phyloP scores from a whole-genome alignment of 1,284 basidiomycete species.

The Tylopilus orsonianus region DNA sequence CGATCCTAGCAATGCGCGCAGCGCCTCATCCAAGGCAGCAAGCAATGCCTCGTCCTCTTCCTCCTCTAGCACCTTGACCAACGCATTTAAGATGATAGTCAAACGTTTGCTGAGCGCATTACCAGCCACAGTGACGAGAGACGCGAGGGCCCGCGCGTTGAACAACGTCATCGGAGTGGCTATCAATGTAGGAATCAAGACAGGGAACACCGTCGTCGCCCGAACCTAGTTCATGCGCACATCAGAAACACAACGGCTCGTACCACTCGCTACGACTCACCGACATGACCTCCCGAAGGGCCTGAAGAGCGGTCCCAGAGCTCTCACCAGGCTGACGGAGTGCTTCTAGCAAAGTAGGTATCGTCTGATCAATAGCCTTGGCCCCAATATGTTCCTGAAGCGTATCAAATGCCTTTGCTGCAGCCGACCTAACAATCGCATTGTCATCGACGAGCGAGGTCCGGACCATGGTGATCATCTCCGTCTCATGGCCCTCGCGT shows the following conservation, averaged over 20 bases:
- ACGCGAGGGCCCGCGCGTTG: conserved; percentile 91
- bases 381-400: conserved; percentile 89
- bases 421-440: conserved; percentile 84
- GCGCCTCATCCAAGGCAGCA: conserved; percentile 74
- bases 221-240: conserved; percentile 58
- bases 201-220: conserved; percentile 94
- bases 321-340: conserved; percentile 87
- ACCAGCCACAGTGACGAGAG: conserved; percentile 92
- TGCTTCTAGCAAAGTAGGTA: conserved; percentile 92
- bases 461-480: conserved; percentile 86
- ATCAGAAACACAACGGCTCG: not conserved
- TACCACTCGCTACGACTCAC: conserved; percentile 48
- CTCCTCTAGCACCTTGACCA: conserved; percentile 71
- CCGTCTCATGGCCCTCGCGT: conserved; percentile 87
- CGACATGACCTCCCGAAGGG: conserved; percentile 92
- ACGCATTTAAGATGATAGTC: conserved; percentile 71
- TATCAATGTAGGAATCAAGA: conserved; percentile 93
- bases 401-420: conserved; percentile 92
- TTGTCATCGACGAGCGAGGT: conserved; percentile 88
- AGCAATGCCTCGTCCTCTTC: conserved; percentile 69
- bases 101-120: conserved; percentile 83
- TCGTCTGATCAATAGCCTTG: conserved; percentile 94
- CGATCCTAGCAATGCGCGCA: conserved; percentile 72
- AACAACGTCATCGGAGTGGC: conserved; percentile 90
- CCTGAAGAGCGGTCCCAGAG: conserved; percentile 93